Base-by-base conservation (phyloP, 768 basidiomycete genomes). In the Rhodotorula graminis region DNA sequence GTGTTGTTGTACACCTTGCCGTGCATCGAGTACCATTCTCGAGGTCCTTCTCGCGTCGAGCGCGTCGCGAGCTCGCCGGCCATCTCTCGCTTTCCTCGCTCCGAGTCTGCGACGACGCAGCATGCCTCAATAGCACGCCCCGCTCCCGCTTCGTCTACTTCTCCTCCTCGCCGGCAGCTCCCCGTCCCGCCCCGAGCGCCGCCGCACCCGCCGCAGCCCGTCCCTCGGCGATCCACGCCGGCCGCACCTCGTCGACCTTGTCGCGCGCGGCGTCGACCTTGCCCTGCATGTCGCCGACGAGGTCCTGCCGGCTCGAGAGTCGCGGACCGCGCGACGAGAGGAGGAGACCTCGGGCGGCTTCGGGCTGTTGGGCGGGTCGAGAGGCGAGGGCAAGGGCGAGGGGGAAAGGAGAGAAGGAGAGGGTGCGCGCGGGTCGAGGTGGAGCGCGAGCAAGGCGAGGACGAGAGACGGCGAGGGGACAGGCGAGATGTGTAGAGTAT, bases 191-290 rank as follows among this genome's bases (percentile, higher is more conserved):
- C 61, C 5, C 47, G 15, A 50, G 53, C 62, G 8, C 27, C 64
- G n/a, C 8, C n/a, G n/a, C n/a, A n/a, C n/a, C n/a, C n/a, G n/a
- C n/a, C n/a, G n/a, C n/a, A n/a, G n/a, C n/a, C 11, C 9, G 56
- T 60, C 8, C 37, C 37, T 37, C 37, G 37, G 4, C 37, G 37
- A 71, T 47, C 70, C 70, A 71, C 42, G 57, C 70, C 1, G 70
- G 70, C 56, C 61, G 61, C 31, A 57, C 14, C 50, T 31, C 40
- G 14, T 29, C 27, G 2, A 62, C 70, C 27, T 65, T 55, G 3
- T 29, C 60, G 4, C 42, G n/a, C 42, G 64, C 60, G 6, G 61
- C 33, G n/a, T 47, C 57, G 33, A 61, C 50, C 31, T 61, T 37
- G 56, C n/a, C 6, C 25, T n/a, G 7, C 27, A 44, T 25, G 37